Base-by-base conservation (phyloP, 2,329 filamentous ascomycete species). In the Fusarium abutilonis region DNA sequence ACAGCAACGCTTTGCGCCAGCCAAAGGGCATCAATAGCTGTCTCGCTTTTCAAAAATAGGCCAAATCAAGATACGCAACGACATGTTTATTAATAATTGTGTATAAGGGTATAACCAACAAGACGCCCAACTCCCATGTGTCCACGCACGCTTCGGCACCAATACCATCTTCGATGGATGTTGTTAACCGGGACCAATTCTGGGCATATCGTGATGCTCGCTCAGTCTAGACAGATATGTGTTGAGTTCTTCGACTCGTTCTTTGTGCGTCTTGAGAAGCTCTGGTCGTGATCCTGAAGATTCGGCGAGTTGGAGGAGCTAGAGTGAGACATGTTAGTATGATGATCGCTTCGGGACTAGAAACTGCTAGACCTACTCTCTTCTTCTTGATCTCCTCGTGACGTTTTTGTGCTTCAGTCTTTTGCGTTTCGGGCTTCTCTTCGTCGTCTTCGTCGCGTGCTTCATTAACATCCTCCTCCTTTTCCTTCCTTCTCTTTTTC, bases 151-250 rank as follows among this genome's bases (percentile, higher is more conserved):
- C 43, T 23, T 48, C 11, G 26, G 9, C 11, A 15, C 52, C 35
- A 36, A 45, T 10, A 9, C 17, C 11, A 15, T 17, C 3, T 15
- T 21, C 21, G n/a, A 19, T 39, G 6, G 4, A n/a, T 13, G 4
- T 38, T 10, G 28, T n/a, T 78, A 87, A 35, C 85, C 85, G 1
- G 85, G 85, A 10, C 85, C 85, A 53, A 87, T 87, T 79, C 86
- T 87, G 69, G 85, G 85, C 93, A 99, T 99, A 75, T 99, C 95
- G 77, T 99, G 94, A 79, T 99, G 95, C 78, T 99, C 95, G 78
- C 92, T 97, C 72, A 99, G 78, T 66, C 89, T 90, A 65, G 92
- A 95, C 32, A 99, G 80, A 75, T 98, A 97, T 63, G 91, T 92
- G 75, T 99, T 99, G 69, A 98, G 80, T 75, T 97, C 93, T 76